Percentiles rank a stretch among this genome's conserved stretches.
Conservation (phyloP, 164 flowering plant species). For the Aristolochia contorta region DNA sequence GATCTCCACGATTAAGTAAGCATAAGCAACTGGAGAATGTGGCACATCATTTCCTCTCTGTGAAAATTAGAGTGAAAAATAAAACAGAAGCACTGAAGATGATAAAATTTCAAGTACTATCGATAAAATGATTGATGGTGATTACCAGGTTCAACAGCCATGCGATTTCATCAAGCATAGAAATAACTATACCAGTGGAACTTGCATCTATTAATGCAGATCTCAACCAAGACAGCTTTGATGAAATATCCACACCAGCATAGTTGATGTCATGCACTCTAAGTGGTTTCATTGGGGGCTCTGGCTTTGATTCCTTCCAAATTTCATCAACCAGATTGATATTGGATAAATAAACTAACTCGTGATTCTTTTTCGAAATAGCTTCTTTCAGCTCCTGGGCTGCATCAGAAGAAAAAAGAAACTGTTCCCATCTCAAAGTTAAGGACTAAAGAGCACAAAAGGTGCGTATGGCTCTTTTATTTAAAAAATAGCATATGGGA, state of each 20-base stretch:
- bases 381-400: slow-evolving; percentile 75
- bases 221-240: slow-evolving; percentile 65
- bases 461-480: too few species aligned
- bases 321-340: slow-evolving; percentile 83
- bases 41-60: slow-evolving; percentile 95
- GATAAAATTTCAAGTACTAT: background rate
- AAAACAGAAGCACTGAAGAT: background rate
- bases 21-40: slow-evolving; percentile 87
- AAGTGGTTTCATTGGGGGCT: slow-evolving; percentile 52
- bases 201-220: slow-evolving; percentile 52
- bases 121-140: background rate
- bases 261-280: slow-evolving; percentile 78
- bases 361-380: slow-evolving; percentile 56
- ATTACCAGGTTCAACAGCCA: slow-evolving; percentile 95
- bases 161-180: slow-evolving; percentile 95
- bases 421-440: slow-evolving; percentile 80
- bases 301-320: slow-evolving; percentile 80
- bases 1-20: slow-evolving; percentile 68
- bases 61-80: slow-evolving; percentile 4
- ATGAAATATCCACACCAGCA: slow-evolving; percentile 74
- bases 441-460: slow-evolving; percentile 8
- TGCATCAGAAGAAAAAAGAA: slow-evolving; percentile 88
- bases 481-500: background rate
- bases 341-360: slow-evolving; percentile 61
- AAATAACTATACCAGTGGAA: slow-evolving; percentile 63